These are phyloP conservation scores for Pochonia chlamydosporia DNA, from an alignment of 2,329 filamentous ascomycete genomes.

Conservation along the genomic window DNA sequence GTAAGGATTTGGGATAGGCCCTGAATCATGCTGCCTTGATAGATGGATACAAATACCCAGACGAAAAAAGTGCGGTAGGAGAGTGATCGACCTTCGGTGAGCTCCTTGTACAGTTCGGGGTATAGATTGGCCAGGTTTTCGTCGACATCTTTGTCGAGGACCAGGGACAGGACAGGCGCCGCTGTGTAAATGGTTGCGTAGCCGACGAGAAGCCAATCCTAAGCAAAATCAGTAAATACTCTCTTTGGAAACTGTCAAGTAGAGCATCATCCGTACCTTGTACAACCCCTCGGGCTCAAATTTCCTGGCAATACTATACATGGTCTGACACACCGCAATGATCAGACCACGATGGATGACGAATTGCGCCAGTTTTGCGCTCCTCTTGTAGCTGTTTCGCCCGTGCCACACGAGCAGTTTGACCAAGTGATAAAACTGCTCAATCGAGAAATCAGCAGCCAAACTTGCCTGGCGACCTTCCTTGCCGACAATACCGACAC, in stretches of 20 bases:
- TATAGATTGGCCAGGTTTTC: conserved; percentile 91
- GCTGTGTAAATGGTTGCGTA: conserved; percentile 97
- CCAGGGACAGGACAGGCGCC: conserved; percentile 83
- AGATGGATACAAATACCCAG: conserved; percentile 92
- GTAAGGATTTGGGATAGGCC: conserved; percentile 87
- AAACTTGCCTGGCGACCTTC: conserved; percentile 92
- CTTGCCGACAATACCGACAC: conserved; percentile 96
- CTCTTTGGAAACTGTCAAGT: background rate
- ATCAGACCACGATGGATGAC: conserved; percentile 97
- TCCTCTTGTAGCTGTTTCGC: conserved; percentile 93
- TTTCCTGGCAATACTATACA: conserved; percentile 88
- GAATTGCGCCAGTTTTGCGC: conserved; percentile 92
- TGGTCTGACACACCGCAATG: conserved; percentile 91
- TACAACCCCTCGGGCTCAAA: conserved; percentile 95
- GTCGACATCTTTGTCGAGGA: conserved; percentile 92
- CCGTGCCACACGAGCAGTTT: conserved; percentile 99
- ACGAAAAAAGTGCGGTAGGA: conserved; percentile 94
- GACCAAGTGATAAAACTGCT: conserved; percentile 89
- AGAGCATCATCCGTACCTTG: conserved; percentile 41
- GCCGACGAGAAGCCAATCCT: conserved; percentile 93
- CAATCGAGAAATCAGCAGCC: conserved; percentile 94
- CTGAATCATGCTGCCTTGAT: conserved; percentile 93
- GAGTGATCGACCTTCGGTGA: conserved; percentile 81
- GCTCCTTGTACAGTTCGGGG: conserved; percentile 93
- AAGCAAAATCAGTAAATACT: conserved; percentile 15